Evolutionary conservation across 2,329 filamentous ascomycete species (phyloP), one percentile per base, ranked within the genome.

Genomic region (Fusarium denticulatum): DNA sequence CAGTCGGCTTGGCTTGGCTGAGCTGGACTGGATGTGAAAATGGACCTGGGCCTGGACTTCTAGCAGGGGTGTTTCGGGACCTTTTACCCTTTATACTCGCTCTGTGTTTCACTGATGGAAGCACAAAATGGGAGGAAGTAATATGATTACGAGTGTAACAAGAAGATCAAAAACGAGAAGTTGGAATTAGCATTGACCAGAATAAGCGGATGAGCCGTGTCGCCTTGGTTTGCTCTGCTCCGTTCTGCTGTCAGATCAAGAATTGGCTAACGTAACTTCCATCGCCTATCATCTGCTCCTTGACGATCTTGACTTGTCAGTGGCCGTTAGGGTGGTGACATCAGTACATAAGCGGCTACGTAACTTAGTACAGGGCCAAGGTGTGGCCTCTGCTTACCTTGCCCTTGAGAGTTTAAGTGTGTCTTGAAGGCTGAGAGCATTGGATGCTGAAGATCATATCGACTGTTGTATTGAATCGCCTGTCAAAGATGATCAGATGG

Each of bases 1-100:
- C 63, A 65, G 55, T 67, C 30, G 65, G 66, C 69, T 75, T 63
- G 69, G 72, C 64, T 60, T 65, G 46, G 74, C 74, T 74, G 72
- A 75, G 74, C 60, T 46, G 58, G 63, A 52, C 53, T 65, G 60
- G 65, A 64, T 55, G 34, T 55, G 50, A 40, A 53, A 55, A 55
- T 76, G 58, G 66, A 59, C 39, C 45, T 58, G 37, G 59, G 39
- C 24, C 59, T 61, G 49, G 65, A 58, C 52, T 57, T 56, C 34
- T 45, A 42, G 46, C 73, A 76, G 62, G 73, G 73, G 53, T 75
- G n/a, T 61, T 72, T 72, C 63, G 55, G 71, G 37, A 52, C 59
- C 67, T 52, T 49, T 67, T 59, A 57, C 26, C 56, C 50, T 49
- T 52, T 64, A 42, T 69, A 69, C 50, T 57, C 67, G 67, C 67